These are phyloP conservation scores for Hypoxylon sp. DNA, from an alignment of 2,329 filamentous ascomycete genomes.

Conservation along the genomic window DNA sequence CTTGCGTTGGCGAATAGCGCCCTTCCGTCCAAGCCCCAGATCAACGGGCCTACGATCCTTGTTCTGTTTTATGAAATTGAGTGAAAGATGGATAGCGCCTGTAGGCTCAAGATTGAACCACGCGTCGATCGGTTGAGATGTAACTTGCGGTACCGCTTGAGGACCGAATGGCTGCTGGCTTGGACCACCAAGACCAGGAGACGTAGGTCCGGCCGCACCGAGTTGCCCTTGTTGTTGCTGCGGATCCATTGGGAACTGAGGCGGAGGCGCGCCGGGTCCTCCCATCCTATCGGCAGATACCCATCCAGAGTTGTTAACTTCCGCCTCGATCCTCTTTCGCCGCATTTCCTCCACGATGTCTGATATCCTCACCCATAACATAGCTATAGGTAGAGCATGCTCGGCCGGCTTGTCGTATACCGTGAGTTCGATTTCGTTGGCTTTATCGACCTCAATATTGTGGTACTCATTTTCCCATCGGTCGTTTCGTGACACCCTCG, in stretches of 20 bases:
- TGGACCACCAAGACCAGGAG: conserved; percentile 56
- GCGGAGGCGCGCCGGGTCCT: conserved; percentile 60
- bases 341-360: conserved; percentile 98
- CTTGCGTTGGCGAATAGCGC: conserved; percentile 96
- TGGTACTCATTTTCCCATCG: conserved; percentile 93
- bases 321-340: conserved; percentile 95
- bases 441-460: conserved; percentile 95
- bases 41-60: conserved; percentile 88
- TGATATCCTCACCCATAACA: conserved; percentile 96
- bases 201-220: conserved; percentile 59
- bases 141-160: conserved; percentile 65
- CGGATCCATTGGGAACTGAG: conserved; percentile 73
- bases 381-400: conserved; percentile 90
- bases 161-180: conserved; percentile 50
- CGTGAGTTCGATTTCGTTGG: conserved; percentile 97
- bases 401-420: conserved; percentile 97
- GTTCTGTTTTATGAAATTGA: conserved; percentile 93
- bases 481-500: conserved; percentile 86
- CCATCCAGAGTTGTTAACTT: conserved; percentile 95
- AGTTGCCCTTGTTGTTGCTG: conserved; percentile 58
- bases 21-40: conserved; percentile 91
- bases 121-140: conserved; percentile 80
- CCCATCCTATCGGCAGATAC: conserved; percentile 97
- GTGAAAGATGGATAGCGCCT: conserved; percentile 89
- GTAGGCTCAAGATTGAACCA: conserved; percentile 98